Evolutionary conservation across 2,329 filamentous ascomycete species (phyloP), one percentile per base, ranked within the genome.

Genomic region (Aspergillus sp.): DNA sequence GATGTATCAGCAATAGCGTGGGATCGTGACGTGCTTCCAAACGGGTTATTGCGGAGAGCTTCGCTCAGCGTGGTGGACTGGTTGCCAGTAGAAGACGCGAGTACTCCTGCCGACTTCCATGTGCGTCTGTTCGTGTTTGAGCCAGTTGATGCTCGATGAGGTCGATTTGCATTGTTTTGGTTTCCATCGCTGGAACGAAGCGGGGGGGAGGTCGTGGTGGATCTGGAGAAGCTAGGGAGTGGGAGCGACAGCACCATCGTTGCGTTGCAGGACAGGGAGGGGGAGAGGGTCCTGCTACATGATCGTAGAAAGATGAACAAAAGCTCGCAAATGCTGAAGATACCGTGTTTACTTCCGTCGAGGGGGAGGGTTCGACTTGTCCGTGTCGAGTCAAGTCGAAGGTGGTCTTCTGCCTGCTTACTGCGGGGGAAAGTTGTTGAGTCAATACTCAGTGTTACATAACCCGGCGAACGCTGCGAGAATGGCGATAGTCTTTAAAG

Each of bases 41-140:
- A 71, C 2, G 70, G 69, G 40, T 72, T 71, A 44, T 65, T 68
- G 44, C 69, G 67, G 9, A 73, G 61, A 6, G 69, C 69, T 59
- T 72, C 69, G 43, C 54, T 60, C 36, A 72, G 59, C 9, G 68
- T 69, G 26, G 65, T 56, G 27, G 65, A 59, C 44, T 61, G 46
- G 47, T 53, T 51, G 27, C 51, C 52, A 33, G 51, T 35, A 38
- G 54, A 47, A 10, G 54, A 48, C 12, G 48, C 11, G 32, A 49
- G 38, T 32, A 43, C n/a, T n/a, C 45, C 40, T 26, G 47, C 37
- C n/a, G 45, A 27, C 11, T 36, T 26, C 42, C 33, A 36, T 7
- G 49, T 32, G 6, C 43, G 31, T 49, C 46, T 58, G 40, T 40
- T 49, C 27, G 30, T n/a, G 34, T 37, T 48, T 9, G 40, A 48